These are phyloP conservation scores for Solanum infundibuliforme DNA, from an alignment of 257 asterid species.

Conservation along the genomic window DNA sequence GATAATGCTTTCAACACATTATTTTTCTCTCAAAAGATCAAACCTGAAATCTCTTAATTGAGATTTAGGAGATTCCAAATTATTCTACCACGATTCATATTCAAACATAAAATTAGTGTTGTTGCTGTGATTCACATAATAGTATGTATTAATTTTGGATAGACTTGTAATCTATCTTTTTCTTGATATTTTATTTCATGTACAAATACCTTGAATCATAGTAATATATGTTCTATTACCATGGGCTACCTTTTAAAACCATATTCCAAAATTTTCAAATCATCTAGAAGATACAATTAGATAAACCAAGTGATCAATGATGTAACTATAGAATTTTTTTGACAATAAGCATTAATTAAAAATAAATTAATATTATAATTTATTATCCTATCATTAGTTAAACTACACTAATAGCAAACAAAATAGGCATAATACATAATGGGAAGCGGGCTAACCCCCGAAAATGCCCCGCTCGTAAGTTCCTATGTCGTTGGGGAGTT, in stretches of 20 bases:
- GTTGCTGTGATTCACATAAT: not conserved
- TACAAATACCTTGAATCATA: not conserved
- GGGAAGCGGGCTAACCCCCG: no score
- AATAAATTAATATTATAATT: not conserved
- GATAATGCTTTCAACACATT: fast-evolving
- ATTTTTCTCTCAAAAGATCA: not conserved
- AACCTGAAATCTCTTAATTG: not conserved
- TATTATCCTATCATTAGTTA: not conserved
- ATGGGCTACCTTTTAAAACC: not conserved
- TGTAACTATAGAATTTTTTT: not conserved
- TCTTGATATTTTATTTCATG: not conserved
- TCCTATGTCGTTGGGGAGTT: no score
- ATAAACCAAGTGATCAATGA: not conserved
- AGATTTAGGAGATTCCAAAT: not conserved
- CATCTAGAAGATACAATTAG: not conserved
- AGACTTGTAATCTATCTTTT: not conserved
- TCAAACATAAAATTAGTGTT: not conserved
- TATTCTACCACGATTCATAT: not conserved
- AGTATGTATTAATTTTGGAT: not conserved
- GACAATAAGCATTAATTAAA: not conserved
- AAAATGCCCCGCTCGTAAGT: no score
- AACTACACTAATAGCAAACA: not conserved
- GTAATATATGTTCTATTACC: not conserved
- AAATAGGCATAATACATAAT: not conserved
- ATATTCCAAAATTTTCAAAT: not conserved